Evolutionary conservation across 2,329 filamentous ascomycete genomes (phyloP).

Genomic region (Claviceps quebecensis): DNA sequence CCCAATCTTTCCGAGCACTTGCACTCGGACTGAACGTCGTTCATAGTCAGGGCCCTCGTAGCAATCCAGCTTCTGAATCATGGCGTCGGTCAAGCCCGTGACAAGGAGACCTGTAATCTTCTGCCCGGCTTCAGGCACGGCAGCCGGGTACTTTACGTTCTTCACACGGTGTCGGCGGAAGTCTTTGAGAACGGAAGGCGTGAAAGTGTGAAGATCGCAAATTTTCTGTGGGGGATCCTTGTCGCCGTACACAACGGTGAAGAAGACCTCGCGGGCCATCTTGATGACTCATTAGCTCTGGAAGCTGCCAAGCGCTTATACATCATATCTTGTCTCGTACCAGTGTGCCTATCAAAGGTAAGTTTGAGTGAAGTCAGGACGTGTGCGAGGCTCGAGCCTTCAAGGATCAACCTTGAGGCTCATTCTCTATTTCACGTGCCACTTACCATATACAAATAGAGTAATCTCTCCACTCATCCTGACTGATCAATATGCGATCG

Average conservation of each 20-base stretch:
- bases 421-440: neutral
- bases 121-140: conserved; percentile 42
- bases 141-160: conserved; percentile 66
- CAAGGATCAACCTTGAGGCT: no score
- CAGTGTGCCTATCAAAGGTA: conserved; percentile 19
- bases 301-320: neutral
- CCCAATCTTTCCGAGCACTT: conserved; percentile 31
- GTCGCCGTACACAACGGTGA: conserved; percentile 63
- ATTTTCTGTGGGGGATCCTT: conserved; percentile 32
- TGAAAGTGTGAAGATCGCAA: conserved; percentile 44
- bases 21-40: conserved; percentile 40
- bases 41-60: conserved; percentile 73
- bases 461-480: conserved; percentile 29
- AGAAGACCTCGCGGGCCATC: conserved; percentile 82
- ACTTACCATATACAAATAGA: conserved; percentile 44
- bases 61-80: conserved; percentile 59
- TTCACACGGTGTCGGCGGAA: conserved; percentile 59
- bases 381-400: neutral
- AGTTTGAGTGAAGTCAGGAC: conserved; percentile 2
- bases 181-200: conserved; percentile 60
- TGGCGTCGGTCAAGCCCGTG: conserved; percentile 61
- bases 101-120: conserved; percentile 64
- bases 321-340: conserved; percentile 10
- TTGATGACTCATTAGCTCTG: conserved; percentile 14
- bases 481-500: neutral